These are phyloP conservation scores for Salicornia ramosissima DNA, from an alignment of 148 eudicot species.

Conservation along the genomic window DNA sequence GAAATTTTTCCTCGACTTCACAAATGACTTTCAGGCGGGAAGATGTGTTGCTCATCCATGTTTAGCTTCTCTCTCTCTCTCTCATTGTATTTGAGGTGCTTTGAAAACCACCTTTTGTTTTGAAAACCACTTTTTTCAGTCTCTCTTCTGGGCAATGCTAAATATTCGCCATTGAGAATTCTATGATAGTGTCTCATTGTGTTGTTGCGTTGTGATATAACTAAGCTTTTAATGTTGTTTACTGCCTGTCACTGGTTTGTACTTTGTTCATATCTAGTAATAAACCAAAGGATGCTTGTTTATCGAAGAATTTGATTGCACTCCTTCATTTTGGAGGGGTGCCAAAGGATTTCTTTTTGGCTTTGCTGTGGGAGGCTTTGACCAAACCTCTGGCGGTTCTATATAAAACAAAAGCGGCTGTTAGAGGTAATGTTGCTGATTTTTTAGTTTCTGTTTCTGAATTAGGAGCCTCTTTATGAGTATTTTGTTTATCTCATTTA, in stretches of 20 bases:
- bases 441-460: background rate
- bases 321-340: constrained; percentile 81
- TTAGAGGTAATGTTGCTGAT: constrained; percentile 48
- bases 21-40: background rate
- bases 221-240: constrained; percentile 27
- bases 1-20: background rate
- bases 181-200: constrained; percentile 21
- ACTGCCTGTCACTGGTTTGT: background rate
- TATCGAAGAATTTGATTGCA: constrained; percentile 74
- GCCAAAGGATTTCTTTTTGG: constrained; percentile 48
- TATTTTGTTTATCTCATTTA: constrained; percentile 27
- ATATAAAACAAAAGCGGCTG: constrained; percentile 44
- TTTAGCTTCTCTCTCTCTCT: background rate
- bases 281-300: constrained; percentile 43
- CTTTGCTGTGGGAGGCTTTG: constrained; percentile 41
- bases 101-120: no score
- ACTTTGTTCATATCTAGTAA: constrained; percentile 41
- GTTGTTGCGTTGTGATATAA: constrained; percentile 35
- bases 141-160: background rate
- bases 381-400: constrained; percentile 35
- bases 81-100: no score
- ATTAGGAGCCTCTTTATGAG: no score
- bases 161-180: background rate
- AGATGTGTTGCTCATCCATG: background rate
- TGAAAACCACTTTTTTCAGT: no score